These are phyloP conservation scores for Rhytidhysteron rufulum DNA, from an alignment of 2,329 filamentous ascomycete species.

Conservation along the genomic window DNA sequence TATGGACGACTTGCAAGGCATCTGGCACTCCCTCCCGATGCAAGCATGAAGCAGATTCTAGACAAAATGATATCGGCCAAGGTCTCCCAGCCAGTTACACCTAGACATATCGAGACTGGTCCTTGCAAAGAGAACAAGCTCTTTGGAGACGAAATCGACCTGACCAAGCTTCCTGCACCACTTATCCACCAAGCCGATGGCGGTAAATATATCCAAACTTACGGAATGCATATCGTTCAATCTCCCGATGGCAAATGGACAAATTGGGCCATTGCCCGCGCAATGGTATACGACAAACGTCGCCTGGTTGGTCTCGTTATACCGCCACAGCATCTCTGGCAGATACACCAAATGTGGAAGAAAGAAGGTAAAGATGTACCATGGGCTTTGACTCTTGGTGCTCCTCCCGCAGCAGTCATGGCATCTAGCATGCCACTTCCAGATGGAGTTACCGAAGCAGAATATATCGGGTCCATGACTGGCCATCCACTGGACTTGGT, in stretches of 20 bases:
- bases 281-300: slow-evolving; percentile 45
- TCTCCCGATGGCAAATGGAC: slow-evolving; percentile 46
- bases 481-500: slow-evolving; percentile 44
- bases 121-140: slow-evolving; percentile 44
- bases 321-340: slow-evolving; percentile 43
- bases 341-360: slow-evolving; percentile 47
- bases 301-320: slow-evolving; percentile 41
- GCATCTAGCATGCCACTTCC: slow-evolving; percentile 30
- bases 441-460: slow-evolving; percentile 45
- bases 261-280: slow-evolving; percentile 44
- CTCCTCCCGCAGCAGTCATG: slow-evolving; percentile 48
- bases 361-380: slow-evolving; percentile 44
- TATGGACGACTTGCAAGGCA: slow-evolving; percentile 44
- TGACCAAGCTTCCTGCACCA: slow-evolving; percentile 32
- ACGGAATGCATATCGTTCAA: slow-evolving; percentile 47
- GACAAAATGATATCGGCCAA: slow-evolving; percentile 11
- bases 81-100: not conserved
- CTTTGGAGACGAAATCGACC: slow-evolving; percentile 38
- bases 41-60: slow-evolving; percentile 10
- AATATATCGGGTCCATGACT: slow-evolving; percentile 46
- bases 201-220: slow-evolving; percentile 49
- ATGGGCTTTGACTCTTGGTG: slow-evolving; percentile 47
- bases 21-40: slow-evolving; percentile 38
- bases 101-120: slow-evolving; percentile 20
- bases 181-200: slow-evolving; percentile 44